Evolutionary conservation across 352 stramenopile species (phyloP), one percentile per base, ranked within the genome.

Genomic region (Phytophthora cactorum): DNA sequence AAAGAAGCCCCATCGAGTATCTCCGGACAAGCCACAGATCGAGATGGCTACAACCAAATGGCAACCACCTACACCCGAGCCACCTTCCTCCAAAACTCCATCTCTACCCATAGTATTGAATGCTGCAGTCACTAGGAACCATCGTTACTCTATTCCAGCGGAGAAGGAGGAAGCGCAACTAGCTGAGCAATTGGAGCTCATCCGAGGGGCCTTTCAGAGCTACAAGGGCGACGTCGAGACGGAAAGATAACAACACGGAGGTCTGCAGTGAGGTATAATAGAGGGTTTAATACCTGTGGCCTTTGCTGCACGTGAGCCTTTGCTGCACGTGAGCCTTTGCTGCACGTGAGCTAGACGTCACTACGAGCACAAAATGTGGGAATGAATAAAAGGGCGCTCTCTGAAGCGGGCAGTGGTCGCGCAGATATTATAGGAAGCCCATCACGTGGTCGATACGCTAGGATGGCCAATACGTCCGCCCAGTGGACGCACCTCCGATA

Each of bases 121-220:
- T 29, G 25, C 15, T 59, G 25, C 22, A 52, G n/a, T 5, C 2
- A 36, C 15, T 29, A 32, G 28, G 12, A 52, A n/a, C 7, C 5
- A 36, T 4, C 39, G 22, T 8, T 38, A 12, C 10, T 57, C 36
- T 5, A 25, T 43, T 5, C 10, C 15, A 43, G 17, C 25, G 27
- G 38, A 59, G 1, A 34, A 41, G 31, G 59, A 76, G 41, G 63
- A 68, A 9, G 52, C 12, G 8, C 50, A 74, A 50, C 50, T 84
- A 25, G 53, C 64, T 0, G 65, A 86, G 43, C 75, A 86, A 36
- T 57, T 83, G 25, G 63, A 78, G 29, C 60, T 80, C 52, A 76
- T 86, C 27, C 70, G 52, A 58, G 70, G 61, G 1, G 73, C 78
- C 17, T 86, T 86, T 32, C 61, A 63, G 29, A 67, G 59, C 53